Base-by-base conservation (phyloP, 208 protist species). In the Leishmania aethiopica region DNA sequence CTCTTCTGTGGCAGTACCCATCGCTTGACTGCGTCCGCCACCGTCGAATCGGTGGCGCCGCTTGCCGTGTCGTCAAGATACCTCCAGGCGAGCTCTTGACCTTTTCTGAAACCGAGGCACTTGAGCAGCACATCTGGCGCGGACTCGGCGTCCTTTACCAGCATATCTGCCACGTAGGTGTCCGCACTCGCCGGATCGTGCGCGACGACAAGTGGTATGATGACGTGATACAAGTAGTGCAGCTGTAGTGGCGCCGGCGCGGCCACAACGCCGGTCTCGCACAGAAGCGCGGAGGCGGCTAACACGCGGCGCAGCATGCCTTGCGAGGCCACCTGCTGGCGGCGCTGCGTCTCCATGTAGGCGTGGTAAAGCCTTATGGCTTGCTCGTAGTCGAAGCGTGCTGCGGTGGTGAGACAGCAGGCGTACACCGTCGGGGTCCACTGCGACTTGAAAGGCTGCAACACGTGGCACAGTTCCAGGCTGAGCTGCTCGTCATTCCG, bases 151-250 rank as follows among this genome's bases (percentile, higher is more conserved):
- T 96, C 93, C 53, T 85, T 83, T 10, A 59, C n/a, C 37, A 95
- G 64, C 93, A 96, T 95, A 73, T 94, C 88, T 6, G 83, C 74
- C 59, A 94, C 86, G 75, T 90, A 92, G n/a, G 40, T 37, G 17
- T 81, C 47, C 28, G 91, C 78, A 3, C 64, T 72, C 0, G 84
- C 88, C 22, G 92, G 88, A 40, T 88, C 80, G 72, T 91, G 84
- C 55, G 90, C 87, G 25, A 90, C 80, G 11, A 93, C 91, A 0
- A 96, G 73, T 17, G 93, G 93, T 17, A 95, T 80, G 53, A 96
- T 92, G 55, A 95, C 90, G 82, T 96, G 93, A 73, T 96, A 91
- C 17, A 96, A 66, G 79, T 92, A 92, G 40, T 90, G 88, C 25
- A 96, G 84, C 28, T 57, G 75, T n/a, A 64, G 64, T 62, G 71